These are phyloP conservation scores for Dactylonectria estremocensis DNA, from an alignment of 2,329 filamentous ascomycete genomes.

Conservation along the genomic window DNA sequence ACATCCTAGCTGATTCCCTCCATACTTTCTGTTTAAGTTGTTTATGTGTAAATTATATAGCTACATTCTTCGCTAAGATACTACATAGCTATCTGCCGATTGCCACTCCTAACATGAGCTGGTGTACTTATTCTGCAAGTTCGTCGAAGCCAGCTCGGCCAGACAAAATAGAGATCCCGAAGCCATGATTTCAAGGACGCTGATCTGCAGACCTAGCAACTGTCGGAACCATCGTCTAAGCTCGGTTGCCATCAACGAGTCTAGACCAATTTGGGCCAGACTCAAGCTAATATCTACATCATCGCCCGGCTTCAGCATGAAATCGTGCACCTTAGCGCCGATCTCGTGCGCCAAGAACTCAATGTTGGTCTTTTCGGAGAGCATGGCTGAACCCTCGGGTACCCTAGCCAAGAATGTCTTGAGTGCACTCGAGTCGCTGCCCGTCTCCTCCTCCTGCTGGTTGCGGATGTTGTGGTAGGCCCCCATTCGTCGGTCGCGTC, in stretches of 20 bases:
- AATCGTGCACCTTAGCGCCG: slow-evolving; percentile 30
- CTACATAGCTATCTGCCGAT: too few species aligned
- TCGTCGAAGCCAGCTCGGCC: too few species aligned
- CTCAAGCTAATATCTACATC: slow-evolving; percentile 24
- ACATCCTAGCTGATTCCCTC: too few species aligned
- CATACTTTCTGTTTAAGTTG: too few species aligned
- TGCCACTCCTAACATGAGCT: too few species aligned
- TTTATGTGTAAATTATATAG: too few species aligned
- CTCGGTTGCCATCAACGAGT: slow-evolving; percentile 44
- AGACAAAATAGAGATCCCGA: too few species aligned
- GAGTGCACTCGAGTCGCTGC: slow-evolving; percentile 17
- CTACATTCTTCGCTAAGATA: too few species aligned
- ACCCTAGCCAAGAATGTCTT: slow-evolving; percentile 27
- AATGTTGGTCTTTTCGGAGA: slow-evolving; percentile 13
- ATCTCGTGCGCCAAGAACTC: slow-evolving; percentile 24
- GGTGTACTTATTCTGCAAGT: too few species aligned
- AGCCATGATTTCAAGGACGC: too few species aligned
- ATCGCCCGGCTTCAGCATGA: slow-evolving; percentile 37
- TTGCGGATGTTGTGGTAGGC: slow-evolving; percentile 35
- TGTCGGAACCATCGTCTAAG: too few species aligned
- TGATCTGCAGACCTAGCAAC: too few species aligned
- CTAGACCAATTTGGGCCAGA: slow-evolving; percentile 36
- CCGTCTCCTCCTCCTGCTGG: not conserved
- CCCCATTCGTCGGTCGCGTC: slow-evolving; percentile 42
- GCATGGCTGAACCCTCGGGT: not conserved